Base-by-base conservation (phyloP, 2,329 filamentous ascomycete genomes). In the Colletotrichum karsti region DNA sequence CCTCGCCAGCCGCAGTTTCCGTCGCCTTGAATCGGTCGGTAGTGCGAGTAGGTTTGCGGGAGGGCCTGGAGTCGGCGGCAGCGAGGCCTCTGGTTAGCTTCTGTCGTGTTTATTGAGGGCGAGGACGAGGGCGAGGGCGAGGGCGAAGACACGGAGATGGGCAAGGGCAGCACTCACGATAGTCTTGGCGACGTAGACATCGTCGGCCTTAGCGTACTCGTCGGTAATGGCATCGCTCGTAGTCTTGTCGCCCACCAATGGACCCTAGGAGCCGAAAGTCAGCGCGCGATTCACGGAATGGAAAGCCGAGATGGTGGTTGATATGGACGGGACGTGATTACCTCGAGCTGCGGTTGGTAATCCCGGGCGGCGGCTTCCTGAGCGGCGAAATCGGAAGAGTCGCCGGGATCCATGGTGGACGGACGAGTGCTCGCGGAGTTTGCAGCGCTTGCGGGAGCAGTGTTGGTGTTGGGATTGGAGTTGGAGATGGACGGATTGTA, bases 1-100 rank as follows among this genome's bases (percentile, higher is more conserved):
- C 95, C 96, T 91, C 95, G 90, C 95, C 96, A 98, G 75, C 95
- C 96, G 81, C 96, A 98, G 78, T 97, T 97, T 67, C 96, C 96
- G 81, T 98, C 95, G 59, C 96, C 95, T 79, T 92, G 91, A 78
- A 97, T 90, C 10, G 91, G 91, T 62, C 96, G 93, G 77, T 95
- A 97, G 77, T 94, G 91, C 20, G 93, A 93, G 79, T 97, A 97
- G 63, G 92, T 93, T 74, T 91, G 87, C 7, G 94, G 92, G 61
- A 99, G 87, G 20, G 91, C 87, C 94, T 97, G 73, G 13, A 37
- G 59, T 68, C 58, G 41, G 48, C 59, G 63, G 28, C 26, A 28
- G 48, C 20, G 28, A 20, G 20, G 42, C 12, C 7, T 18, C 15
- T 13, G 50, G 20, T 66, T 51, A 67, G 63, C 33, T n/a, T 22